phyloP scores from a whole-genome alignment of 2,329 filamentous ascomycete species.

The Cryphonectria parasitica region DNA sequence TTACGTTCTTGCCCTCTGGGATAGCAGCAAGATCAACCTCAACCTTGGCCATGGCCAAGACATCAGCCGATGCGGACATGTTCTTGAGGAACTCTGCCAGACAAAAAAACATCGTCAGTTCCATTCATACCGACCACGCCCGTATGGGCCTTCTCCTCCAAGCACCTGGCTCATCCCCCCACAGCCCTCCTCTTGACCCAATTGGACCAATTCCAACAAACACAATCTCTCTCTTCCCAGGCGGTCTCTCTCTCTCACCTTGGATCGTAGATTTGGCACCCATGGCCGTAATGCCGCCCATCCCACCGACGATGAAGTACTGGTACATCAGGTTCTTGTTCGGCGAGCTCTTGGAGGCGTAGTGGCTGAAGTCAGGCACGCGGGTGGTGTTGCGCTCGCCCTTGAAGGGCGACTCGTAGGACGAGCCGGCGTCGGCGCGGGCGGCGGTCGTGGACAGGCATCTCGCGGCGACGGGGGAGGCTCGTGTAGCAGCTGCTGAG shows the following conservation, averaged over 20 bases:
- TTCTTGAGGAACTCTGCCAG: constrained; percentile 94
- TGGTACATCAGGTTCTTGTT: constrained; percentile 83
- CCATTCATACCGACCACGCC: background rate
- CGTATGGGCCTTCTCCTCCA: background rate
- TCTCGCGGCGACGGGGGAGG: constrained; percentile 48
- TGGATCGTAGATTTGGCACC: constrained; percentile 98
- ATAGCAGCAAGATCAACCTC: constrained; percentile 92
- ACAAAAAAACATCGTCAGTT: constrained; percentile 19
- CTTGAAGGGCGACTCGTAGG: constrained; percentile 67
- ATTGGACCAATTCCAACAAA: constrained; percentile 1
- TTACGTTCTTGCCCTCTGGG: constrained; percentile 98
- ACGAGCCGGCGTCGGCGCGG: constrained; percentile 50
- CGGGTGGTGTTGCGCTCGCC: constrained; percentile 63
- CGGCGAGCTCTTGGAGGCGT: constrained; percentile 71
- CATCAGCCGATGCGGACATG: constrained; percentile 99
- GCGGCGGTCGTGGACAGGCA: constrained; percentile 60
- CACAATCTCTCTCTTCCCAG: constrained; percentile 1
- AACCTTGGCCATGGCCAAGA: constrained; percentile 99
- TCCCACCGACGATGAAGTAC: constrained; percentile 98
- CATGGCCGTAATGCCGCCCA: constrained; percentile 89
- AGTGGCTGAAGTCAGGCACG: constrained; percentile 89
- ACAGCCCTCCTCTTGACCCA: background rate
- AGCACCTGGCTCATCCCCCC: background rate
- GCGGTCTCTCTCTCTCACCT: constrained; percentile 63
- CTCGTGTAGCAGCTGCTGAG: constrained; percentile 42